Percentiles rank a stretch among this genome's conserved stretches.
Conservation (phyloP, 2,329 filamentous ascomycete genomes). For the Diaporthe aspalathi region DNA sequence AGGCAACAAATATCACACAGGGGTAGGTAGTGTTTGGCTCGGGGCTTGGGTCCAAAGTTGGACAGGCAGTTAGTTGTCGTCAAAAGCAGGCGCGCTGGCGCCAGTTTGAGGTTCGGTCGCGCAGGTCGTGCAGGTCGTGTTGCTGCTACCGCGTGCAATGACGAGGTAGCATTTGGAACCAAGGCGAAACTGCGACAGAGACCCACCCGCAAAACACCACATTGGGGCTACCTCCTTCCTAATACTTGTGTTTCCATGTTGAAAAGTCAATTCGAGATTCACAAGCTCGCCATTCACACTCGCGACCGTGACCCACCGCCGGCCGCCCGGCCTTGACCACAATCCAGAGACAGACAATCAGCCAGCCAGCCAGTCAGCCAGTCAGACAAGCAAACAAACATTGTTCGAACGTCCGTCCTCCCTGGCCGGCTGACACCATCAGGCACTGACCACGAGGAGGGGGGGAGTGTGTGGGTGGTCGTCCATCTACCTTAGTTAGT, state of each 20-base stretch:
- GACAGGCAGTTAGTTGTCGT: neutral
- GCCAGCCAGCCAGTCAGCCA: too few relatives aligned
- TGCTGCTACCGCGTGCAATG: neutral
- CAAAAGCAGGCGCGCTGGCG: conserved; percentile 21
- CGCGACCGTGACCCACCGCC: neutral
- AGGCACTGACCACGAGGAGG: conserved; percentile 2
- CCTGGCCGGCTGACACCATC: conserved; percentile 1
- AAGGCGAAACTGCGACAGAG: conserved; percentile 18
- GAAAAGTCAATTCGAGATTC: neutral
- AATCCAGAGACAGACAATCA: neutral
- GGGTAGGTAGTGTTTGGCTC: neutral
- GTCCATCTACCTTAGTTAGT: neutral
- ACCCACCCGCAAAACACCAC: conserved; percentile 4
- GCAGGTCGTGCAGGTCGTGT: too few relatives aligned
- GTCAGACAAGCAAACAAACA: conserved; percentile 1
- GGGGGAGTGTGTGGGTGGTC: too few relatives aligned
- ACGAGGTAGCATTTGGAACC: conserved; percentile 18
- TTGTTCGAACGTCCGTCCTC: too few relatives aligned
- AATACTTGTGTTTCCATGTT: neutral
- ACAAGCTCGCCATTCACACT: neutral
- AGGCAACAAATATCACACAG: conserved; percentile 14
- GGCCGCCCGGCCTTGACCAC: neutral
- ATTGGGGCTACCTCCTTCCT: conserved; percentile 18
- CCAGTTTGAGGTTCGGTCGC: conserved; percentile 21
- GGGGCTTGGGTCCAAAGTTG: conserved; percentile 1